phyloP scores from a whole-genome alignment of 2,329 filamentous ascomycete genomes.

The Bertia moriformis region DNA sequence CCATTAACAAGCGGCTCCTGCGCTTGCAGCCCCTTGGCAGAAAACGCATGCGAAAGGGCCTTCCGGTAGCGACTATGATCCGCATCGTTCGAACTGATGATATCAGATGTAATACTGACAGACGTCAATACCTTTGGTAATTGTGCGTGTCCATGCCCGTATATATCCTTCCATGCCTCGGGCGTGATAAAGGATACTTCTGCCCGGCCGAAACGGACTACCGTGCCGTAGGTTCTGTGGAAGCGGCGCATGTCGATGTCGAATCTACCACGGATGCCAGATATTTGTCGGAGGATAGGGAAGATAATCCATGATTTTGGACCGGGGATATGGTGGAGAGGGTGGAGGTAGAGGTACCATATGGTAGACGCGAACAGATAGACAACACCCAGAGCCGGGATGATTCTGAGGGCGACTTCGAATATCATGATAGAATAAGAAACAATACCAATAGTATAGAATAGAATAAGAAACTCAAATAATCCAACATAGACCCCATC shows the following conservation, averaged over 20 bases:
- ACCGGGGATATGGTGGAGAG: constrained; percentile 5
- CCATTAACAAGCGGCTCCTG: background rate
- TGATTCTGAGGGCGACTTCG: no score
- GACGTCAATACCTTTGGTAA: constrained; percentile 4
- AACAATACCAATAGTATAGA: no score
- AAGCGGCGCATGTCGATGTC: constrained; percentile 4
- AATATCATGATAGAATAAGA: no score
- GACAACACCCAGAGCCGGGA: background rate
- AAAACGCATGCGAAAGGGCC: background rate
- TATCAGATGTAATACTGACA: constrained; percentile 2
- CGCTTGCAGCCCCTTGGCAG: background rate
- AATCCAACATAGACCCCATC: no score
- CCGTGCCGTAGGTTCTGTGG: constrained; percentile 6
- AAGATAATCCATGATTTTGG: constrained; percentile 7
- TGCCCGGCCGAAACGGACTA: background rate
- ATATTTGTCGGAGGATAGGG: constrained; percentile 5
- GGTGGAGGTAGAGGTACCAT: constrained; percentile 8
- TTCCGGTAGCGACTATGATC: background rate
- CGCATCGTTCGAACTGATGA: constrained; percentile 5
- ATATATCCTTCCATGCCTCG: background rate
- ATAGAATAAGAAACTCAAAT: no score
- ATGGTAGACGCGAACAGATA: background rate
- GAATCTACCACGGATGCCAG: constrained; percentile 2
- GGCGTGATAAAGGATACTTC: background rate
- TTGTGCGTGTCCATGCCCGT: constrained; percentile 4